Evolutionary conservation across 148 eudicot species (phyloP), one percentile per base, ranked within the genome.

Genomic region (Rheum nobile): DNA sequence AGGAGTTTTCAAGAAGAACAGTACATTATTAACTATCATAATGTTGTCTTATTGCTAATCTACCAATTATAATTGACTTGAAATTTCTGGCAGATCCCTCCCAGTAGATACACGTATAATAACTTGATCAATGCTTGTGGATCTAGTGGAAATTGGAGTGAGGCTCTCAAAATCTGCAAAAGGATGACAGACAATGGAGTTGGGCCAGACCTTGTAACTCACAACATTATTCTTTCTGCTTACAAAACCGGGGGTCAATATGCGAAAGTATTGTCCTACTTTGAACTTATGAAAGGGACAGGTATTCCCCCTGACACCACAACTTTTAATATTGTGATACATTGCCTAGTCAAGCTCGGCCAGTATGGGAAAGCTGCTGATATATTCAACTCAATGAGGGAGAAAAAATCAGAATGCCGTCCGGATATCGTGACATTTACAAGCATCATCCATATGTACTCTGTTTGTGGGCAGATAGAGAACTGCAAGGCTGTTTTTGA

Each of bases 111-210:
- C 39, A 91, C 97, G 34, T 94, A 89, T 83, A 94, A 94, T 86
- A 88, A 91, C 82, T 82, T 94, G 84, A 91, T 94, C 74, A 87
- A 91, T 84, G 97, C 98, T 29, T 94, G 98, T 82, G 98, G 98
- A 76, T 91, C 96, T 44, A 91, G 93, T 80, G 98, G 98, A 83
- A 94, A 91, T 75, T 94, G 97, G 98, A 86, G 82, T 82, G 96
- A 94, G 85, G 98, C 97, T 84, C 86, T 94, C 54, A 85, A 81
- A 82, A 83, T 91, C 81, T 91, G 89, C 84, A 91, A 86, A 74
- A 85, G 82, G 71, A 94, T 94, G 98, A 94, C 98, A 37, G 98
- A 94, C 73, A 94, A 89, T 77, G 97, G 98, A 79, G 87, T 91
- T 80, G 98, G 98, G 73, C 98, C 98, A 63, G 98, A 94, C 77